Conservation (phyloP, 305 asterid species). For the Plantago lanceolata region DNA sequence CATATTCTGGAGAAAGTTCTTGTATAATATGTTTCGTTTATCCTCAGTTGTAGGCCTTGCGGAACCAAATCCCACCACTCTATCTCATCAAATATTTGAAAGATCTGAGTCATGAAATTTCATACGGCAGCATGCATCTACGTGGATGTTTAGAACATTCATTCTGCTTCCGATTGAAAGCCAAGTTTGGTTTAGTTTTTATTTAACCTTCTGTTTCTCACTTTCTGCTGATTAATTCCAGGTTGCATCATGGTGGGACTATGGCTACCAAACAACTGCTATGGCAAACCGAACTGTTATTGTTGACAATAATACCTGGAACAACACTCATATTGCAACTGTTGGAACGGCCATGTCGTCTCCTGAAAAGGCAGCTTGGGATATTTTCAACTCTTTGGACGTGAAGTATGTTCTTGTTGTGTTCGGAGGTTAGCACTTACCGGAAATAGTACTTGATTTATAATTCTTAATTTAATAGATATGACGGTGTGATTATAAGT, state of each 20-base stretch:
- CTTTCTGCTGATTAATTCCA: slow-evolving; percentile 33
- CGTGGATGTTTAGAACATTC: slow-evolving; percentile 2
- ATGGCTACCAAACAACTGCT: slow-evolving; percentile 99
- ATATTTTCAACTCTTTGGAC: slow-evolving; percentile 86
- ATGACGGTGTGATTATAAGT: background rate
- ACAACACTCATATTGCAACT: slow-evolving; percentile 95
- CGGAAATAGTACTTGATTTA: slow-evolving; percentile 9
- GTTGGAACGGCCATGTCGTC: slow-evolving; percentile 99
- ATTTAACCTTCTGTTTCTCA: slow-evolving; percentile 14
- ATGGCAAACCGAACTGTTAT: slow-evolving; percentile 99
- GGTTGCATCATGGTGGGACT: slow-evolving; percentile 99
- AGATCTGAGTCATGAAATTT: background rate
- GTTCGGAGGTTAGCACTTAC: slow-evolving; percentile 77
- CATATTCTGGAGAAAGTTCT: too few relatives aligned
- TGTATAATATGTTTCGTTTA: too few relatives aligned
- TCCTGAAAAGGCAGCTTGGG: slow-evolving; percentile 98
- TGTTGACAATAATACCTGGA: slow-evolving; percentile 98
- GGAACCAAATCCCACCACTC: background rate
- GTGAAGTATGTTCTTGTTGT: slow-evolving; percentile 97
- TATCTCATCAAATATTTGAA: background rate
- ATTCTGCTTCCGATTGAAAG: slow-evolving; percentile 12
- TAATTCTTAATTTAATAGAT: background rate
- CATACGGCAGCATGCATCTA: background rate
- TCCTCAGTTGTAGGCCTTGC: background rate
- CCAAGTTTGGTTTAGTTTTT: background rate